Evolutionary conservation across 306 rosid genomes (phyloP).

Genomic region (Senna tora): DNA sequence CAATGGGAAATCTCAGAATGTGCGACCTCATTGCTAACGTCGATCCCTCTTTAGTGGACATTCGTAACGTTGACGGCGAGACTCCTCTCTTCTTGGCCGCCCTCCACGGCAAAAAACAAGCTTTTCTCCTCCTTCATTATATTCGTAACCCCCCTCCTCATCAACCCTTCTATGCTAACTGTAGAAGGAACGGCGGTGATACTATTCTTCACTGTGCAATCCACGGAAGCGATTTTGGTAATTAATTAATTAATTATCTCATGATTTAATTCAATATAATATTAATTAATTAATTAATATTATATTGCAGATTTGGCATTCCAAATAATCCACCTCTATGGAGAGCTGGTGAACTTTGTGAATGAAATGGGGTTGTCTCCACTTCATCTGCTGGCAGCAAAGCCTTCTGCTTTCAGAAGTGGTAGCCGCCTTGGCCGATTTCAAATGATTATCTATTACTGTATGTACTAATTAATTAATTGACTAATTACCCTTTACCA

Average conservation of each 20-base stretch:
- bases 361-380: conserved; percentile 49
- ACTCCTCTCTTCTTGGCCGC: conserved; percentile 64
- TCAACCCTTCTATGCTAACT: neutral
- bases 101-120: conserved; percentile 46
- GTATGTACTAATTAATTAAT: no score
- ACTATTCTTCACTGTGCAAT: conserved; percentile 61
- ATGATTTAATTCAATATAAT: no score
- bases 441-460: conserved; percentile 37
- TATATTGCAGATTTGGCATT: conserved; percentile 55
- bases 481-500: no score
- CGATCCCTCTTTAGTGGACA: neutral
- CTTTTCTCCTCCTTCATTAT: conserved; percentile 46
- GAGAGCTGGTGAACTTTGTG: conserved; percentile 26
- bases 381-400: conserved; percentile 61
- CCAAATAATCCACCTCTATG: conserved; percentile 51
- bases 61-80: conserved; percentile 45
- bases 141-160: neutral
- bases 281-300: no score
- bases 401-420: conserved; percentile 64
- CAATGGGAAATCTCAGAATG: conserved; percentile 39
- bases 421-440: conserved; percentile 45
- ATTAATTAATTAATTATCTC: no score
- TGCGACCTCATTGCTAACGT: conserved; percentile 32
- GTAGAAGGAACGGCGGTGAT: conserved; percentile 49
- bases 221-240: conserved; percentile 46